A percentile compares a stretch with the other conserved stretches of the same genome.
Evolutionary conservation across 2,329 filamentous ascomycete genomes (phyloP).

Genomic region (Trichoderma simmonsii): DNA sequence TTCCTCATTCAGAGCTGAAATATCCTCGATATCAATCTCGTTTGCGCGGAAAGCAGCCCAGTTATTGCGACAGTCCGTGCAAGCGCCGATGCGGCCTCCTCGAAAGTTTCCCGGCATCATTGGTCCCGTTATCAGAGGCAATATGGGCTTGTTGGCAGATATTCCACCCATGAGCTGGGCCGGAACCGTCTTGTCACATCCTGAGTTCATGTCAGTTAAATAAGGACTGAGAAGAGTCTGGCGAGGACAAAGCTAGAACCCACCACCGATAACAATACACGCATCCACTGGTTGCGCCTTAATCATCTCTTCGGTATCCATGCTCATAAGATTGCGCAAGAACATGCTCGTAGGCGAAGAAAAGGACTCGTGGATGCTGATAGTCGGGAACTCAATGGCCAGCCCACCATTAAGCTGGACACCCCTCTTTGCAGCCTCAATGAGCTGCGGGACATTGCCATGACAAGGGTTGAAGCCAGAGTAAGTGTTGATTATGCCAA

Average conservation of each 20-base stretch:
- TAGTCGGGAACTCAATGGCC: slow-evolving; percentile 71
- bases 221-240: neutral
- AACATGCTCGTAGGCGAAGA: slow-evolving; percentile 72
- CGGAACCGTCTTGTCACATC: slow-evolving; percentile 72
- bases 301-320: slow-evolving; percentile 80
- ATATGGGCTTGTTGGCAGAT: slow-evolving; percentile 68
- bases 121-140: slow-evolving; percentile 67
- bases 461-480: slow-evolving; percentile 74
- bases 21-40: slow-evolving; percentile 67
- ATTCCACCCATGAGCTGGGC: slow-evolving; percentile 75
- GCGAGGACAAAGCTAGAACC: neutral
- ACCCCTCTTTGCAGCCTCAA: slow-evolving; percentile 67
- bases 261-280: slow-evolving; percentile 64
- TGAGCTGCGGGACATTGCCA: slow-evolving; percentile 66
- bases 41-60: slow-evolving; percentile 69
- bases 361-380: slow-evolving; percentile 68
- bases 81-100: slow-evolving; percentile 65
- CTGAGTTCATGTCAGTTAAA: slow-evolving; percentile 33
- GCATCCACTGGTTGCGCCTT: slow-evolving; percentile 67
- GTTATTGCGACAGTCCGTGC: slow-evolving; percentile 71
- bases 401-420: slow-evolving; percentile 65
- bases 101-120: slow-evolving; percentile 71
- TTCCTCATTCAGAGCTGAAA: slow-evolving; percentile 67
- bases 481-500: slow-evolving; percentile 73
- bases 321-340: slow-evolving; percentile 70